Base-by-base conservation (phyloP, 805 yeast genomes). In the Ogataea pilisensis region DNA sequence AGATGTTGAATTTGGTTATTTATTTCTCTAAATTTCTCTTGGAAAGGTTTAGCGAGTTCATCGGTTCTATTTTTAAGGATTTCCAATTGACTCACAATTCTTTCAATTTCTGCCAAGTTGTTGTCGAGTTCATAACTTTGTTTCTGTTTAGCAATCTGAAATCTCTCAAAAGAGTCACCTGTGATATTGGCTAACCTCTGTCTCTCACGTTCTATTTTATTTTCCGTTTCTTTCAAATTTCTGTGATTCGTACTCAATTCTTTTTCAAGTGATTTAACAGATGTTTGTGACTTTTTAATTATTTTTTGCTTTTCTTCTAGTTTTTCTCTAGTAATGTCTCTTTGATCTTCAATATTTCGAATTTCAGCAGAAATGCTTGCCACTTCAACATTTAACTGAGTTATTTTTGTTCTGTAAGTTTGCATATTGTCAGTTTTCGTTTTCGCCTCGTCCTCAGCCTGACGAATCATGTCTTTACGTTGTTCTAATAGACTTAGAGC, bases 131-230 rank as follows among this genome's bases (percentile, higher is more conserved):
- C 54, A 6, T 35, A 38, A 8, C 39, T 39, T 24, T 55, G 51
- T 7, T 50, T 44, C 8, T 51, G 44, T 26, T 49, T 51, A 8
- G 45, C 39, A 5, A 31, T 22, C 26, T 45, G 44, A 27, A 70
- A 46, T 12, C 46, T 53, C 21, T 68, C 71, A 35, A 64, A 68
- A 5, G 70, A 63, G 1, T 73, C 76, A 13, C 77, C 79, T 39
- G 65, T 64, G 6, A 65, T 56, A 11, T 55, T 59, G 26, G 69
- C 70, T 13, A 75, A 58, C 47, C 67, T 59, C 26, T 52, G 50
- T 46, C 63, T 67, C 45, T 73, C 79, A 2, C 35, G 36, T 5
- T 43, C 42, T 12, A 51, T 56, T 8, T 44, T 45, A 20, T 57
- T 45, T 30, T 49, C 52, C 13, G 64, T 61, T 29, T 58, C 60